Conservation (phyloP, 2,329 filamentous ascomycete species). For the Aspergillus phoenicis region DNA sequence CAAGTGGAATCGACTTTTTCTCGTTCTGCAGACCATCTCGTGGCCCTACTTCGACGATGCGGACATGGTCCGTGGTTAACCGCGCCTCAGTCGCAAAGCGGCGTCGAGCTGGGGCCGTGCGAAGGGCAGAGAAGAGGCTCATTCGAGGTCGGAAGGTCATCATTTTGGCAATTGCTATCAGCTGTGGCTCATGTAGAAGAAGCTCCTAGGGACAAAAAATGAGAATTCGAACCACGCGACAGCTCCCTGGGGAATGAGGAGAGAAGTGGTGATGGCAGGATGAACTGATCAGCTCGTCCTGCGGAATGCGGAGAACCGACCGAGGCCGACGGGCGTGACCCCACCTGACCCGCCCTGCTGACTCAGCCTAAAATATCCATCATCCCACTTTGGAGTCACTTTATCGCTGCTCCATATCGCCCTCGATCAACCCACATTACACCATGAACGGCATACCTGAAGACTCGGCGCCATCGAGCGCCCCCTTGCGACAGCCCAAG, state of each 20-base stretch:
- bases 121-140: constrained; percentile 34
- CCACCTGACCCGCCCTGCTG: constrained; percentile 25
- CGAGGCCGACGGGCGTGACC: constrained; percentile 12
- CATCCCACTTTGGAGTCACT: neutral
- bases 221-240: neutral
- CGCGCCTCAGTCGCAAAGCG: constrained; percentile 44
- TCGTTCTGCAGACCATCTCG: constrained; percentile 59
- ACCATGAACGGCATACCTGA: constrained; percentile 15
- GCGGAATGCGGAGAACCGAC: constrained; percentile 35
- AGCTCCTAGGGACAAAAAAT: neutral
- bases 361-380: constrained; percentile 16
- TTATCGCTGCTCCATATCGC: neutral
- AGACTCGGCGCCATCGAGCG: constrained; percentile 3
- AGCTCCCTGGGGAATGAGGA: neutral
- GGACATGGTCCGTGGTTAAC: constrained; percentile 52
- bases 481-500: constrained; percentile 68
- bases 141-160: constrained; percentile 31
- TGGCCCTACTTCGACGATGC: constrained; percentile 57
- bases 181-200: neutral
- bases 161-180: constrained; percentile 18
- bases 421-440: neutral
- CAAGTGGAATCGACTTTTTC: constrained; percentile 50
- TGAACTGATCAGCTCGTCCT: constrained; percentile 10
- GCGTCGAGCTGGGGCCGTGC: constrained; percentile 27
- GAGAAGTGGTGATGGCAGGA: constrained; percentile 5